Conservation (phyloP, 2,329 filamentous ascomycete genomes). For the Didymella glomerata region DNA sequence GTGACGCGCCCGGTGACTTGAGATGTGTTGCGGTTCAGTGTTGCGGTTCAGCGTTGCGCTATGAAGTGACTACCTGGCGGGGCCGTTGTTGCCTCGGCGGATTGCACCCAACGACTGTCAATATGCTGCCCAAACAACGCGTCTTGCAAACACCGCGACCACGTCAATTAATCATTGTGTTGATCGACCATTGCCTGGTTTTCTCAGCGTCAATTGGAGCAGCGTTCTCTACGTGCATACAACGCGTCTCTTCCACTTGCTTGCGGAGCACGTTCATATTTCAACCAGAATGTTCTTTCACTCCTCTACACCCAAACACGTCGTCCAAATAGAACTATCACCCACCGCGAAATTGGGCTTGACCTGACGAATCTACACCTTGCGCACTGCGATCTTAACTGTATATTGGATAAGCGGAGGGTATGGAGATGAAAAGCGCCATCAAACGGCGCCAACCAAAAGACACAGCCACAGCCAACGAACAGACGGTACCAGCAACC, state of each 20-base stretch:
- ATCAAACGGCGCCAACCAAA: not conserved
- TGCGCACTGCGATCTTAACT: not conserved
- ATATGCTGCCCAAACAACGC: slow-evolving; percentile 10
- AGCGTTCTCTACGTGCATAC: not conserved
- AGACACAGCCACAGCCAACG: not conserved
- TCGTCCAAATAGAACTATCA: not conserved
- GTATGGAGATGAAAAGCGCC: slow-evolving; percentile 1
- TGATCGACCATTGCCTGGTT: not conserved
- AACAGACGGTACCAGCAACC: not conserved
- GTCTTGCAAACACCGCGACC: not conserved
- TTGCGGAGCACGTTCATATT: not conserved
- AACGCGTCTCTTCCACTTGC: not conserved
- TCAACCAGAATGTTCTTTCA: slow-evolving; percentile 15
- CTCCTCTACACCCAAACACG: slow-evolving; percentile 2
- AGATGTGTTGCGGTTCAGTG: not conserved
- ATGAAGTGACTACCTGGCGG: not conserved
- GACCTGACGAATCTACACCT: not conserved
- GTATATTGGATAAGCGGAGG: not conserved
- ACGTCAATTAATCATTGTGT: not conserved
- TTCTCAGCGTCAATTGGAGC: not conserved
- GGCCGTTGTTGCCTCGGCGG: slow-evolving; percentile 4
- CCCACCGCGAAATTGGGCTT: not conserved
- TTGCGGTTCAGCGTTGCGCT: not conserved
- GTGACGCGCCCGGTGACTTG: not conserved
- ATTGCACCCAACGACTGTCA: not conserved